Percentiles rank a stretch among this genome's conserved stretches.
Conservation (phyloP, 2,329 filamentous ascomycete species). For the Juglanconis juglandina region DNA sequence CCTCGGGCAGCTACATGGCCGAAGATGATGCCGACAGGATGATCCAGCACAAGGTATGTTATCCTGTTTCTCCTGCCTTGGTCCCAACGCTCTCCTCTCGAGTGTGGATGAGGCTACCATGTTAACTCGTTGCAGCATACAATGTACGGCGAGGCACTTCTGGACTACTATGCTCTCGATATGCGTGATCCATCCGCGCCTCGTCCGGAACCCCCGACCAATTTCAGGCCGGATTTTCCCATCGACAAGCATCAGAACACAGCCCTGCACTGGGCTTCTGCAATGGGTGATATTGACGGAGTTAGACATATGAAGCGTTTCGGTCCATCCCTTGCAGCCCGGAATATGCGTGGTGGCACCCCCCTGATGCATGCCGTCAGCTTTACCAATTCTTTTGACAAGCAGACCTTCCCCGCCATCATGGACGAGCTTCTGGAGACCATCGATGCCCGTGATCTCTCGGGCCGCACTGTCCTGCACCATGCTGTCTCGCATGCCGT, state of each 20-base stretch:
- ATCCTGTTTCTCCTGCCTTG: background rate
- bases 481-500: slow-evolving; percentile 67
- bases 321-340: slow-evolving; percentile 68
- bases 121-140: slow-evolving; percentile 75
- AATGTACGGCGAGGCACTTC: slow-evolving; percentile 84
- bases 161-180: slow-evolving; percentile 93
- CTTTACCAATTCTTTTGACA: slow-evolving; percentile 96
- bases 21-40: slow-evolving; percentile 73
- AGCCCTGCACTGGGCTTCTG: slow-evolving; percentile 92
- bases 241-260: slow-evolving; percentile 93
- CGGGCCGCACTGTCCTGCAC: slow-evolving; percentile 85
- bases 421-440: slow-evolving; percentile 81
- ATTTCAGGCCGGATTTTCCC: slow-evolving; percentile 85
- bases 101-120: background rate
- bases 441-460: slow-evolving; percentile 73
- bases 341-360: slow-evolving; percentile 76
- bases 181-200: slow-evolving; percentile 71
- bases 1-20: slow-evolving; percentile 78
- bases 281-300: slow-evolving; percentile 93
- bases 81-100: background rate
- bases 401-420: slow-evolving; percentile 81
- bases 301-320: slow-evolving; percentile 83
- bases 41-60: slow-evolving; percentile 39
- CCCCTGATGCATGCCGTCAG: slow-evolving; percentile 91
- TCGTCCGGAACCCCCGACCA: slow-evolving; percentile 74